These are phyloP conservation scores for Phytopythium litorale DNA, from an alignment of 352 stramenopile species.

Conservation along the genomic window DNA sequence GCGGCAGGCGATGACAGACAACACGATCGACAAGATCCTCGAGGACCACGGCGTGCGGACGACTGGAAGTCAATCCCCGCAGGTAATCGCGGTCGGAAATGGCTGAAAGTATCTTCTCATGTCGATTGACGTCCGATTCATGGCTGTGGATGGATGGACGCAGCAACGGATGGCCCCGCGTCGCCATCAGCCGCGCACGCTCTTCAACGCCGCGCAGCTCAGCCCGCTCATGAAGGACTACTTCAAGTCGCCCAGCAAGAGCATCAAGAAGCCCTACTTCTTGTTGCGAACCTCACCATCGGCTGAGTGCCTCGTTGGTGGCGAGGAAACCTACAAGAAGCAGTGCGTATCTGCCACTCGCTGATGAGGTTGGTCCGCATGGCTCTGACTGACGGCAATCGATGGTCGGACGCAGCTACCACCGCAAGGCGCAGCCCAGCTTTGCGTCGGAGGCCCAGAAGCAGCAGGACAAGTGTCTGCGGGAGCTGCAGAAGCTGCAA, in stretches of 20 bases:
- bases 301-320: constrained; percentile 63
- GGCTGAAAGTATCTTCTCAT: background rate
- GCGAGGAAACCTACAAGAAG: constrained; percentile 80
- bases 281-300: constrained; percentile 73
- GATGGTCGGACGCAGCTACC: constrained; percentile 31
- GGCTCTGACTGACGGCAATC: background rate
- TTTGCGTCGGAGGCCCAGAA: constrained; percentile 36
- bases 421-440: constrained; percentile 36
- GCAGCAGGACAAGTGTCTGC: constrained; percentile 52
- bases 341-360: constrained; percentile 26
- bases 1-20: constrained; percentile 45
- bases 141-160: background rate
- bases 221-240: constrained; percentile 81
- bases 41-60: constrained; percentile 12
- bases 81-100: background rate
- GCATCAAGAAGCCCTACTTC: constrained; percentile 63
- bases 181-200: constrained; percentile 57
- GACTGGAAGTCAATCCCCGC: constrained; percentile 4
- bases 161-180: constrained; percentile 17
- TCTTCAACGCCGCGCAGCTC: constrained; percentile 81
- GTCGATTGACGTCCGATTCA: background rate
- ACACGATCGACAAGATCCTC: constrained; percentile 59
- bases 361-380: background rate
- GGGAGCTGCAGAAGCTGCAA: constrained; percentile 59
- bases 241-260: constrained; percentile 51